These are phyloP conservation scores for Colletotrichum tropicicola DNA, from an alignment of 2,329 filamentous ascomycete species.

Conservation along the genomic window DNA sequence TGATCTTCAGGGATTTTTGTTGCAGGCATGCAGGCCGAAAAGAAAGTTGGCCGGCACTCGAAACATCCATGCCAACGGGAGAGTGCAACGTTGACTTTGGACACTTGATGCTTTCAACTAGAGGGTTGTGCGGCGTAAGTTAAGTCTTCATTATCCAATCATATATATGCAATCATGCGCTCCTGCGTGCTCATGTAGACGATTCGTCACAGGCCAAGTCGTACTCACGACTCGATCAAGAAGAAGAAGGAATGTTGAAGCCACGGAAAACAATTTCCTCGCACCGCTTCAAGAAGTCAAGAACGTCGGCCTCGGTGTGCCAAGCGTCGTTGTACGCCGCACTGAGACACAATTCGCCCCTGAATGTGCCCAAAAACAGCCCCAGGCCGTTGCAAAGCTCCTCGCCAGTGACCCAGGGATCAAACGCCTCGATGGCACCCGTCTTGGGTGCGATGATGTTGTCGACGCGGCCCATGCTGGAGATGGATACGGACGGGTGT, in stretches of 20 bases:
- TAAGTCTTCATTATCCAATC: not conserved
- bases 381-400: conserved; percentile 48
- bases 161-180: no score
- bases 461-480: conserved; percentile 47
- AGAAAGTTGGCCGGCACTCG: not conserved
- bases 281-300: conserved; percentile 35
- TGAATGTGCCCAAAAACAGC: conserved; percentile 51
- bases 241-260: not conserved
- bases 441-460: conserved; percentile 38
- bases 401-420: conserved; percentile 56
- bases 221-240: not conserved
- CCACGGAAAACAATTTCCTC: conserved; percentile 7
- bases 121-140: no score
- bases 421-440: conserved; percentile 38
- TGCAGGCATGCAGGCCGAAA: not conserved
- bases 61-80: no score
- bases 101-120: no score
- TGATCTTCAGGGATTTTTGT: not conserved
- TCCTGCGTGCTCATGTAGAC: no score
- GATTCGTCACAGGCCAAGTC: no score
- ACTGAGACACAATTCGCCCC: conserved; percentile 45
- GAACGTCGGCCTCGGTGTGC: conserved; percentile 39
- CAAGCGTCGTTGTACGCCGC: conserved; percentile 53
- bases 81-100: no score
- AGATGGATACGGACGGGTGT: conserved; percentile 40